A percentile compares a stretch with the other conserved stretches of the same genome.
These are phyloP conservation scores for Yarrowia divulgata DNA, from an alignment of 805 yeast species.

Conservation along the genomic window DNA sequence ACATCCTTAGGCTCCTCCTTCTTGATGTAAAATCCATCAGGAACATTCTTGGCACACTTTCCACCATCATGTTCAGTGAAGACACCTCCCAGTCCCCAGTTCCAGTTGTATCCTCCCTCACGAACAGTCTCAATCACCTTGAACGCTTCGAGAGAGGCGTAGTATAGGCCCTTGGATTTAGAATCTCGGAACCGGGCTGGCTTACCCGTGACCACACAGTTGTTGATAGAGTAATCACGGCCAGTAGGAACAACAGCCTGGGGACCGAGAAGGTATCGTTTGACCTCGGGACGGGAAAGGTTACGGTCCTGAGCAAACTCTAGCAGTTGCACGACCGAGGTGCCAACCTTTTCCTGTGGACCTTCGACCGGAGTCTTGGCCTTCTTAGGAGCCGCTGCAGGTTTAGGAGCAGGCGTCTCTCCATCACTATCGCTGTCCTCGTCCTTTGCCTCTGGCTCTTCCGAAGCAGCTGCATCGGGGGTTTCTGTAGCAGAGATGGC, in stretches of 20 bases:
- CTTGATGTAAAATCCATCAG: slow-evolving; percentile 67
- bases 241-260: slow-evolving; percentile 39
- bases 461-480: slow-evolving; percentile 3
- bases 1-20: slow-evolving; percentile 44
- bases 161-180: slow-evolving; percentile 76
- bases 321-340: slow-evolving; percentile 15
- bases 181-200: slow-evolving; percentile 90
- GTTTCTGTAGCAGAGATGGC: slow-evolving; percentile 10
- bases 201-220: slow-evolving; percentile 75
- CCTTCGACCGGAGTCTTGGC: slow-evolving; percentile 11
- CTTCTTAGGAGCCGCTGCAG: slow-evolving; percentile 15
- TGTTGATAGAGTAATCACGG: slow-evolving; percentile 49
- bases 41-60: slow-evolving; percentile 77
- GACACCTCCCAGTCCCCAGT: slow-evolving; percentile 55
- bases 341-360: slow-evolving; percentile 16
- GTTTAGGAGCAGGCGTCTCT: slow-evolving; percentile 14
- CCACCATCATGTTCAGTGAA: slow-evolving; percentile 52
- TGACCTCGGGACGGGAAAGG: slow-evolving; percentile 43
- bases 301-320: slow-evolving; percentile 47
- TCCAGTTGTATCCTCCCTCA: slow-evolving; percentile 62
- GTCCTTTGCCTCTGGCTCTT: slow-evolving; percentile 23
- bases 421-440: slow-evolving; percentile 23
- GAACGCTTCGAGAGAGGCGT: slow-evolving; percentile 82
- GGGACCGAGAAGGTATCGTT: slow-evolving; percentile 42
- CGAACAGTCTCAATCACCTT: slow-evolving; percentile 62